Evolutionary conservation across 495 filamentous ascomycete species (phyloP).

Genomic region (Melanomma pulvis-pyrius): DNA sequence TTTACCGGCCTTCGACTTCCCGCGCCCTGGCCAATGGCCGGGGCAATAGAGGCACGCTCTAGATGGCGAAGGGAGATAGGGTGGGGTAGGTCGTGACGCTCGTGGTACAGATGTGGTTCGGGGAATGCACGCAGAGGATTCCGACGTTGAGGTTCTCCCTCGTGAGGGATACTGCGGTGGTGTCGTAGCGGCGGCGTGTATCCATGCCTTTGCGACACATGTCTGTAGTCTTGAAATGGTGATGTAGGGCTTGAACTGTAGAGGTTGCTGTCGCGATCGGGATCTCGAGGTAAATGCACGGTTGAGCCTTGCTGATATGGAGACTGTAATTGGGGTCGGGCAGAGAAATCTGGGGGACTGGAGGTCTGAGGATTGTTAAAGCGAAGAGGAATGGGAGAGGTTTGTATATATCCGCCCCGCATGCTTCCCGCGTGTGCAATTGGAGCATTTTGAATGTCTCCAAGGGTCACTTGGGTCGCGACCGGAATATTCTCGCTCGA

Average conservation of each 20-base stretch:
- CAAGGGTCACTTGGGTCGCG: background rate
- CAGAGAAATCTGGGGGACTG: slow-evolving; percentile 1
- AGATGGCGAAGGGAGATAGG: background rate
- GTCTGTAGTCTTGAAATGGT: background rate
- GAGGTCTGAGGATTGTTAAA: slow-evolving; percentile 10
- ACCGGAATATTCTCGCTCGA: slow-evolving; percentile 24
- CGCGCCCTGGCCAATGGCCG: background rate
- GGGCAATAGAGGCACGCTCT: background rate
- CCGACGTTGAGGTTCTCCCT: background rate
- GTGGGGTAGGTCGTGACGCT: background rate
- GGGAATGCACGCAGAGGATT: background rate
- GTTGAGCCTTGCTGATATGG: background rate
- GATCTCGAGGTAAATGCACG: background rate
- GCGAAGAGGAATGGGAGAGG: background rate
- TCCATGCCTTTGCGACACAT: background rate
- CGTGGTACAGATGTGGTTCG: background rate
- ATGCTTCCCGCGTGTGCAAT: background rate
- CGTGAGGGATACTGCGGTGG: background rate
- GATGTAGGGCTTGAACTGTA: background rate
- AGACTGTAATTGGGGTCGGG: background rate
- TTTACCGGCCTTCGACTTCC: background rate
- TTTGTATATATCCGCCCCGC: slow-evolving; percentile 1
- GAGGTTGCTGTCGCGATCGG: background rate
- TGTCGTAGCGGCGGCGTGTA: background rate
- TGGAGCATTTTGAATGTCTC: background rate